Evolutionary conservation across 1,284 basidiomycete genomes (phyloP).

Genomic region (Golubevia sp.): DNA sequence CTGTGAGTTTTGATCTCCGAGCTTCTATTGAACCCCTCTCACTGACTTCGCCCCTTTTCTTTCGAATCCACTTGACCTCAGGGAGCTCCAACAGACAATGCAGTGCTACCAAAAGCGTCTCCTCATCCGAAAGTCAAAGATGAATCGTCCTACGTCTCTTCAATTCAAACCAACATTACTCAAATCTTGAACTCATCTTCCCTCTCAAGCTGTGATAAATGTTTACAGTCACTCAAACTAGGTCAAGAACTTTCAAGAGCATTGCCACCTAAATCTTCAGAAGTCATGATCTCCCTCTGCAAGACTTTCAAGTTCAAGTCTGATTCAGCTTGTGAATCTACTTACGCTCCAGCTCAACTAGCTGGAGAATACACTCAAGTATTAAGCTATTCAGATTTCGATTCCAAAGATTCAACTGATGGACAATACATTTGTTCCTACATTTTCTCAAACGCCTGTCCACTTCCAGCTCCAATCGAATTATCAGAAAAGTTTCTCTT

Average conservation of each 20-base stretch:
- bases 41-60: neutral
- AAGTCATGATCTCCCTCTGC: slow-evolving; percentile 8
- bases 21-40: too few species aligned
- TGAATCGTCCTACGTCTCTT: neutral
- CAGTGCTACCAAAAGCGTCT: slow-evolving; percentile 8
- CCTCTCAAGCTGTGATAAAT: slow-evolving; percentile 2
- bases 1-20: too few species aligned
- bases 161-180: slow-evolving; percentile 6
- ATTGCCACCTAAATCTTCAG: neutral
- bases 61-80: neutral
- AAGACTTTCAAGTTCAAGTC: slow-evolving; percentile 3
- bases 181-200: slow-evolving; percentile 1
- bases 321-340: slow-evolving; percentile 23
- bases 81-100: slow-evolving; percentile 2
- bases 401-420: slow-evolving; percentile 24
- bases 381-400: slow-evolving; percentile 49
- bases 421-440: slow-evolving; percentile 48
- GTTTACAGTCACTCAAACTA: slow-evolving; percentile 2
- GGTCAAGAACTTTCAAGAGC: slow-evolving; percentile 5
- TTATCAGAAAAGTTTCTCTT: slow-evolving; percentile 33
- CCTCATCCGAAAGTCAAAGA: neutral
- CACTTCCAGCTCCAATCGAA: slow-evolving; percentile 23
- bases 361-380: slow-evolving; percentile 46
- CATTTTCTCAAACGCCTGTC: slow-evolving; percentile 32
- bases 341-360: slow-evolving; percentile 23